Evolutionary conservation across 1,284 basidiomycete species (phyloP), one percentile per base, ranked within the genome.

Genomic region (Ustanciosporium gigantosporum): DNA sequence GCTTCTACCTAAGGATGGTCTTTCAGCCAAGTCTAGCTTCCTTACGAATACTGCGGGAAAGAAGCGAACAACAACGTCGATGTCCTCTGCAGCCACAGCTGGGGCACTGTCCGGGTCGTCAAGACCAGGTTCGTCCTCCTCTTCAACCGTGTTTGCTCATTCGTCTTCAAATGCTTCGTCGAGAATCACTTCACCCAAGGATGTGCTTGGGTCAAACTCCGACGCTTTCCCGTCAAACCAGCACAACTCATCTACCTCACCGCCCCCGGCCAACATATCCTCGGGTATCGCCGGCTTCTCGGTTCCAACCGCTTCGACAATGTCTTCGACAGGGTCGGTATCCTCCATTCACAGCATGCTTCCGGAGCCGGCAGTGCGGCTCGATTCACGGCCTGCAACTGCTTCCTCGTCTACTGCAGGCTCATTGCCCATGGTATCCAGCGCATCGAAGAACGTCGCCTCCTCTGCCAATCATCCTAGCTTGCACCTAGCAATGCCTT

Each of bases 1-100:
- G 4, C 35, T 62, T 14, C 25, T 66, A 7, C 53, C 62, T 4
- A 48, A 56, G n/a, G 57, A 60, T 25, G 45, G 29, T 5, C 44
- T 36, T 19, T 44, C 50, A 19, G 41, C 37, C 41, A 51, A 51
- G n/a, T 23, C 35, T 17, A 24, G 36, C 20, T 36, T 29, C 17
- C 31, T 51, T n/a, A 41, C 4, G 14, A 8, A 9, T 19, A 35
- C 9, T 35, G 17, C 9, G 14, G 9, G 11, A 11, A 35, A 19
- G 14, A 35, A 19, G 17, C 14, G 17, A 19, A 19, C 8, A 19
- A 8, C 8, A 8, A 15, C 32, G 9, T 8, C 32, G 9, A 11
- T 19, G 11, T 9, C 11, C 32, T 35, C 32, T 9, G 32, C 32
- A 11, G 17, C 11, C 17, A 29, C 11, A 9, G n/a, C 27, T 21